Base-by-base conservation (phyloP, 768 basidiomycete species). In the Phanerochaete carnosa region DNA sequence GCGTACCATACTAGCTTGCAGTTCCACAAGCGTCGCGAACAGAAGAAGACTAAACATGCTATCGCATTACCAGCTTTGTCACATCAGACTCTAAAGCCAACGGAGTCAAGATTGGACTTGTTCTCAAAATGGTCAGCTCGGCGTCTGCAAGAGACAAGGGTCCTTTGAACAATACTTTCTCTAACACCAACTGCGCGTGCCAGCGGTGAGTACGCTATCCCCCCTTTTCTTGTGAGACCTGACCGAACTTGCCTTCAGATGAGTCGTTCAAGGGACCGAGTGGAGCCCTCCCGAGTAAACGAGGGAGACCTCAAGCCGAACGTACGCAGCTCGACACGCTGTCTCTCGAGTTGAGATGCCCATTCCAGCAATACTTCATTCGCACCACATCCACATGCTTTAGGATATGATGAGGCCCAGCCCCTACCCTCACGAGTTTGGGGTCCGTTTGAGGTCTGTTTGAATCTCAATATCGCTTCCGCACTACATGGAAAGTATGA, bases 341-440 rank as follows among this genome's bases (percentile, higher is more conserved):
- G 4, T 9, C 39, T 43, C 19, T 19, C 8, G 8, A 4, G 11
- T 43, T 19, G 19, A 19, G 11, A 43, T 43, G 39, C 39, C 4
- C 4, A 26, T 50, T 22, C 5, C 66, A 99, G 95, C 94, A 96
- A 94, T 99, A 70, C 77, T 94, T 66, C 90, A 96, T 66, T 93
- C 90, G 29, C 86, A 93, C 52, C 87, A 92, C 67, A 94, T 99
- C 68, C 83, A 87, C 64, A 85, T 87, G 66, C 84, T 99, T 63
- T 89, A 92, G 75, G 81, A 88, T 70, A 90, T 90, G 29, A 89
- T 90, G 72, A 74, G 83, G 7, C 96, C 95, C 1, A 91, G 95
- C 73, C 97, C 97, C 1, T 99, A 98, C 79, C 97, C 97, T 7
- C 97, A 99, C 88, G 98, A 99, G 85, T 99, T 99, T 77, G 74